Evolutionary conservation across 2,329 filamentous ascomycete genomes (phyloP).

Genomic region (Xylaria polymorpha): DNA sequence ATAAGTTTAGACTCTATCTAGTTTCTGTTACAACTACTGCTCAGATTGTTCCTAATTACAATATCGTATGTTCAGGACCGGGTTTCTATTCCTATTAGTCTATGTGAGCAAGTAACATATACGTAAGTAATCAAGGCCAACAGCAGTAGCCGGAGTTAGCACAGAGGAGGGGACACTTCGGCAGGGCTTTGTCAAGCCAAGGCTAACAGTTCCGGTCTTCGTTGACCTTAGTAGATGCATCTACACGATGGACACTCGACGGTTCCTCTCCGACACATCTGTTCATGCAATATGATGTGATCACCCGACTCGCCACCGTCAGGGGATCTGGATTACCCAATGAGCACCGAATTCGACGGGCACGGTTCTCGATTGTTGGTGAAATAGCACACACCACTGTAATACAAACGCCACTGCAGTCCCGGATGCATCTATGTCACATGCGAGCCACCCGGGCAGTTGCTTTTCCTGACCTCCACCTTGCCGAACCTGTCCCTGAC

Average conservation of each 20-base stretch:
- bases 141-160: background rate
- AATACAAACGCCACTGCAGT: background rate
- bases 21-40: background rate
- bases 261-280: no score
- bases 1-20: background rate
- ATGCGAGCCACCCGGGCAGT: background rate
- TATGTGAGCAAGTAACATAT: background rate
- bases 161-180: background rate
- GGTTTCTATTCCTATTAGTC: background rate
- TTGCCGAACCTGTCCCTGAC: constrained; percentile 1
- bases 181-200: background rate
- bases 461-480: background rate
- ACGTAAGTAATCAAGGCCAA: background rate
- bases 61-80: background rate
- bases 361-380: background rate
- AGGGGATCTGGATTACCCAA: background rate
- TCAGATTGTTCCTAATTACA: background rate
- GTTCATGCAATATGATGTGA: background rate
- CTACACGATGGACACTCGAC: no score
- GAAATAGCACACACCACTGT: background rate
- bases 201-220: background rate
- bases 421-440: background rate
- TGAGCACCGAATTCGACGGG: background rate
- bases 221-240: background rate
- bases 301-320: background rate